Conservation (phyloP, 352 stramenopile species). For the Phytopythium aichiense region DNA sequence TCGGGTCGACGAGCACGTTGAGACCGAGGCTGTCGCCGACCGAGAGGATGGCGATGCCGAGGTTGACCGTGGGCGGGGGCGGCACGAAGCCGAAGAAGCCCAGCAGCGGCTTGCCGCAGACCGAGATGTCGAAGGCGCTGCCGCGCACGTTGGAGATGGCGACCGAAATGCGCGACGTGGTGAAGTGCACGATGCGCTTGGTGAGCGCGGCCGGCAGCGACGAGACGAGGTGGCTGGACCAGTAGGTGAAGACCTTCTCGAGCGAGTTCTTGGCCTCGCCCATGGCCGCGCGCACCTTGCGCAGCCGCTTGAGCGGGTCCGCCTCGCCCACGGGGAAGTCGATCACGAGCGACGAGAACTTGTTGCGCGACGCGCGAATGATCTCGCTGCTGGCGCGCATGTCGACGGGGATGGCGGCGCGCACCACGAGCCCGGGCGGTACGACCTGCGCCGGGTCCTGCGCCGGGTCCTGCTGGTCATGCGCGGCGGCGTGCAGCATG, state of each 20-base stretch:
- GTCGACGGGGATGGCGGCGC: conserved; percentile 72
- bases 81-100: conserved; percentile 75
- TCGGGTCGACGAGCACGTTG: conserved; percentile 72
- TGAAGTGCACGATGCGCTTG: conserved; percentile 48
- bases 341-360: conserved; percentile 74
- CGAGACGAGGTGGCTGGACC: conserved; percentile 48
- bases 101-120: conserved; percentile 51
- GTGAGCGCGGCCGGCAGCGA: conserved; percentile 50
- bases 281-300: conserved; percentile 47
- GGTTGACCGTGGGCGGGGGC: conserved; percentile 73
- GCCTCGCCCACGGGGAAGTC: conserved; percentile 62
- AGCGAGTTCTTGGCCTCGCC: conserved; percentile 76
- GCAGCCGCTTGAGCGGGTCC: conserved; percentile 46
- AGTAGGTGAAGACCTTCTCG: conserved; percentile 77
- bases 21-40: conserved; percentile 65
- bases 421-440: conserved; percentile 43
- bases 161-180: conserved; percentile 52
- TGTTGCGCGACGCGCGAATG: conserved; percentile 60
- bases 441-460: conserved; percentile 14
- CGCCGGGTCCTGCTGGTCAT: not conserved
- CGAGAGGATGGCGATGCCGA: conserved; percentile 70
- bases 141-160: conserved; percentile 68
- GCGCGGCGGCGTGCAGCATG: conserved; percentile 34
- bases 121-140: conserved; percentile 38
- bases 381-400: conserved; percentile 69